A percentile compares a stretch with the other conserved stretches of the same genome.
phyloP scores from a whole-genome alignment of 2,329 filamentous ascomycete genomes.

The Fusarium hainanense region DNA sequence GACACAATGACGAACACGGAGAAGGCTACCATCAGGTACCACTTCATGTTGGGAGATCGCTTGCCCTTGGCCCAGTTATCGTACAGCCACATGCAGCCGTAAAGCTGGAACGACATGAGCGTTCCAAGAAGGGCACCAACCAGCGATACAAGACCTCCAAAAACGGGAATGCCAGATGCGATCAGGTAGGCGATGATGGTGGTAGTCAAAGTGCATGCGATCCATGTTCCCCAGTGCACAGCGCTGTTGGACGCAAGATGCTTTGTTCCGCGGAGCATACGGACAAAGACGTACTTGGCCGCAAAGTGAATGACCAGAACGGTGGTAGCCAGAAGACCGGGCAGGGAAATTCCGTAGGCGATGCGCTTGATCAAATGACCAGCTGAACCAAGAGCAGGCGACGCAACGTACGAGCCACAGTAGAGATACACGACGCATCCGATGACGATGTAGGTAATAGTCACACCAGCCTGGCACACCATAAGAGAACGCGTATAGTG shows the following conservation, averaged over 20 bases:
- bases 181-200: constrained; percentile 47
- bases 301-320: constrained; percentile 45
- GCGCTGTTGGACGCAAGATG: constrained; percentile 47
- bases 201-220: constrained; percentile 45
- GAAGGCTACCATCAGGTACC: constrained; percentile 36
- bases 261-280: constrained; percentile 45
- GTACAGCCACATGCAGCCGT: constrained; percentile 47
- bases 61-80: constrained; percentile 43
- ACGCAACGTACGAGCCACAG: constrained; percentile 60
- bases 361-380: constrained; percentile 57
- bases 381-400: constrained; percentile 59
- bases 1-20: constrained; percentile 28
- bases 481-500: constrained; percentile 45
- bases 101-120: constrained; percentile 47
- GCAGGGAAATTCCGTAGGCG: constrained; percentile 54
- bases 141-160: constrained; percentile 45
- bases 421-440: constrained; percentile 57
- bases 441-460: constrained; percentile 51
- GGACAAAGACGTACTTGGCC: constrained; percentile 35
- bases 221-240: constrained; percentile 49
- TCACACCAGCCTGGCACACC: constrained; percentile 44
- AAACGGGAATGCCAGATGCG: constrained; percentile 41
- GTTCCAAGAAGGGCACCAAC: constrained; percentile 48
- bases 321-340: constrained; percentile 46
- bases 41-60: constrained; percentile 11